phyloP scores from a whole-genome alignment of 345 rosid species.

The Syzygium grande region DNA sequence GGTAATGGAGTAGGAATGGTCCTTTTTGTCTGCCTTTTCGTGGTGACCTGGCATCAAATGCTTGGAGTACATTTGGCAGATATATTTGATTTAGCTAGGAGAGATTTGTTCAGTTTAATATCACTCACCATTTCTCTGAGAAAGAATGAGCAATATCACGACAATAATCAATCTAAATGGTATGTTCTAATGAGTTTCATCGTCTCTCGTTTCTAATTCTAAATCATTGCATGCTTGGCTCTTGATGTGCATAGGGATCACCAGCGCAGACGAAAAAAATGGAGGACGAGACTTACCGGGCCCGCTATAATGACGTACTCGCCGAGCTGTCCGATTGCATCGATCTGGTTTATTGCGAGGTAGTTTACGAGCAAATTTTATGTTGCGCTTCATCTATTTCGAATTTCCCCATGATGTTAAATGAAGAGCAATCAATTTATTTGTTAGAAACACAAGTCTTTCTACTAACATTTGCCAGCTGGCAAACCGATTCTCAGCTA shows the following conservation, averaged over 20 bases:
- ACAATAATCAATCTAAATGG: background rate
- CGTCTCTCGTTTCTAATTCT: background rate
- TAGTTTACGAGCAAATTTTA: background rate
- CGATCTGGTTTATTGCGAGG: slow-evolving; percentile 65
- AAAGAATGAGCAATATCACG: background rate
- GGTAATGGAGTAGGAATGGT: background rate
- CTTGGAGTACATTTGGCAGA: background rate
- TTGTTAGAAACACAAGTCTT: background rate
- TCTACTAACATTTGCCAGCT: background rate
- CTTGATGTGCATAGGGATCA: background rate
- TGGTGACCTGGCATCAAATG: background rate
- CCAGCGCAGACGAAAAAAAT: slow-evolving; percentile 1
- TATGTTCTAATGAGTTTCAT: background rate
- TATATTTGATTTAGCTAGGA: background rate
- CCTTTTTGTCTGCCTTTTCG: background rate
- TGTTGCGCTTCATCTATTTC: background rate
- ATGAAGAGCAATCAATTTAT: background rate
- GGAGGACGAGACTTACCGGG: slow-evolving; percentile 31
- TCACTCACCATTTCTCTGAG: background rate
- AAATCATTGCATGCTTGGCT: background rate
- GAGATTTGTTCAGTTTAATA: background rate
- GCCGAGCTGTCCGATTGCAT: slow-evolving; percentile 45
- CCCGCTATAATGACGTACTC: slow-evolving; percentile 8
- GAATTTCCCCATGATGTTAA: background rate
- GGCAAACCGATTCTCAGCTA: slow-evolving; percentile 27